These are phyloP conservation scores for Tremellales sp. DNA, from an alignment of 1,284 basidiomycete genomes.

Conservation along the genomic window DNA sequence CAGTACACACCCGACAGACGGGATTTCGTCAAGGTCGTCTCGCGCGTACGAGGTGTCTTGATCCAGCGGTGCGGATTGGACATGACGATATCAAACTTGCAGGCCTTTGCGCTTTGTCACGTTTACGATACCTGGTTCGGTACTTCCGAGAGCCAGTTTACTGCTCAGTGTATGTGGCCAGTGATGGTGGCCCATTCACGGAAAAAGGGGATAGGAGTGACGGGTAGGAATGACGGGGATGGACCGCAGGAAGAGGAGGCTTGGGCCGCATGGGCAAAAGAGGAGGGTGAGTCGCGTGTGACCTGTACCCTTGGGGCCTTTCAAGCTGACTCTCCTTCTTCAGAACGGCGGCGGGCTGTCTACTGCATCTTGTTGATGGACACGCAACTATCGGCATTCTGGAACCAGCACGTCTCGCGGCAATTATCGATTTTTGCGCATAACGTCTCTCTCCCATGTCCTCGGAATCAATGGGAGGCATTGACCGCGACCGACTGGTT, in stretches of 20 bases:
- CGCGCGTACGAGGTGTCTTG: constrained; percentile 23
- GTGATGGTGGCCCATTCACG: constrained; percentile 37
- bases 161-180: constrained; percentile 43
- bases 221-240: constrained; percentile 17
- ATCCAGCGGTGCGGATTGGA: constrained; percentile 37
- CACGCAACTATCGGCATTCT: constrained; percentile 40
- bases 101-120: constrained; percentile 37
- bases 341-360: constrained; percentile 39
- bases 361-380: constrained; percentile 39
- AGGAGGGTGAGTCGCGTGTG: constrained; percentile 25
- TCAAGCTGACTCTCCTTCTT: not conserved
- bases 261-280: constrained; percentile 41
- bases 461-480: constrained; percentile 35
- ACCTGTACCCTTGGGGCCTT: not conserved
- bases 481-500: constrained; percentile 30
- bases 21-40: constrained; percentile 16
- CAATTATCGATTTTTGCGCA: constrained; percentile 43
- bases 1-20: constrained; percentile 9
- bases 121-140: constrained; percentile 40
- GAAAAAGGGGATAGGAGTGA: constrained; percentile 41
- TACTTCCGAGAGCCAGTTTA: constrained; percentile 30
- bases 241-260: constrained; percentile 24
- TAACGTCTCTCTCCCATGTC: constrained; percentile 31
- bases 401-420: constrained; percentile 38
- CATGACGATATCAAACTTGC: constrained; percentile 33